These are phyloP conservation scores for Hypoxylon sp. DNA, from an alignment of 2,329 filamentous ascomycete species.

Conservation along the genomic window DNA sequence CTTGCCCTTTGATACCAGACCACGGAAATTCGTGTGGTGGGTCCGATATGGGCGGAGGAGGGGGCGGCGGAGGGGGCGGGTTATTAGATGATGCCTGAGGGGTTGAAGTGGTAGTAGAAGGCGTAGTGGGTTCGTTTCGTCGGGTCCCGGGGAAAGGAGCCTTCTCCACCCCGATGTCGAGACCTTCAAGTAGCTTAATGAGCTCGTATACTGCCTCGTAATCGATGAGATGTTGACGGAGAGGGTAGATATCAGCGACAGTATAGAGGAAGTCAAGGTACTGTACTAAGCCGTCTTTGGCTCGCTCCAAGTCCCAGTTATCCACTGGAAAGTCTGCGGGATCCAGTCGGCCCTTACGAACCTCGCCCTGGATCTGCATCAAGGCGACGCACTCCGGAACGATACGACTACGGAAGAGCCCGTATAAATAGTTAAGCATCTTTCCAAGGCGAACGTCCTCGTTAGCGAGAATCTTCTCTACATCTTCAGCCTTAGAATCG, in stretches of 20 bases:
- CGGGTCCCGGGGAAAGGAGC: conserved; percentile 71
- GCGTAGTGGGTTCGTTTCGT: conserved; percentile 41
- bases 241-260: conserved; percentile 84
- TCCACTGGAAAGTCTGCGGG: conserved; percentile 93
- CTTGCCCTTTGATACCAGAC: conserved; percentile 88
- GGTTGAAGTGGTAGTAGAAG: conserved; percentile 48
- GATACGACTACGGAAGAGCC: conserved; percentile 90
- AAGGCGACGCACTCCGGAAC: conserved; percentile 95
- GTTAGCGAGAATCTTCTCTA: conserved; percentile 55
- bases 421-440: conserved; percentile 89
- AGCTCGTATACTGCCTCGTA: conserved; percentile 94
- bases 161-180: conserved; percentile 89
- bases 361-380: conserved; percentile 92
- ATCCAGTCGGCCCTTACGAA: conserved; percentile 79
- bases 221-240: conserved; percentile 86
- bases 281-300: conserved; percentile 93
- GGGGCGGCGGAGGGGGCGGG: conserved; percentile 59
- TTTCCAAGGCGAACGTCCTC: conserved; percentile 69
- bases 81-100: conserved; percentile 50
- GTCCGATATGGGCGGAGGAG: conserved; percentile 69
- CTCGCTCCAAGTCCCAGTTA: conserved; percentile 96
- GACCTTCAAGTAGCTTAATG: conserved; percentile 84
- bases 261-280: conserved; percentile 95
- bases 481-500: conserved; percentile 42
- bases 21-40: conserved; percentile 74